Conservation (phyloP, 192 early-diverging fungal genomes). For the Backusella parvicylindrica region DNA sequence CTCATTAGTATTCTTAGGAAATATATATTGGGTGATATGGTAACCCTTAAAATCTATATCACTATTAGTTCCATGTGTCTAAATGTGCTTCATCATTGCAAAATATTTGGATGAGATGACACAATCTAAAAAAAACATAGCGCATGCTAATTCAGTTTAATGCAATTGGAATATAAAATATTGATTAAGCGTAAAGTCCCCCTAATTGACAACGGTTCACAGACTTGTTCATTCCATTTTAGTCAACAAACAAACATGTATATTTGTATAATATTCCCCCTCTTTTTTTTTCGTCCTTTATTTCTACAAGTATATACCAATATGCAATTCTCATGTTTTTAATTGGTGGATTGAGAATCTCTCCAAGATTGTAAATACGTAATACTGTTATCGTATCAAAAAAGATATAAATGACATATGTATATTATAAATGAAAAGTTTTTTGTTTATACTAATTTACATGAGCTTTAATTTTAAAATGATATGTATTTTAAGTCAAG, state of each 20-base stretch:
- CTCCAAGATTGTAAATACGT: background rate
- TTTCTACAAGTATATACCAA: background rate
- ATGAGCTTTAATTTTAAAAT: background rate
- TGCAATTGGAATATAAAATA: background rate
- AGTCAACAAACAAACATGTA: background rate
- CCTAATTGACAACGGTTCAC: background rate
- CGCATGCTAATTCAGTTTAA: background rate
- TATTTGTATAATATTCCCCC: background rate
- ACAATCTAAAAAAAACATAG: too few relatives aligned
- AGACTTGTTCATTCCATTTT: background rate
- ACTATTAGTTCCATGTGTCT: background rate
- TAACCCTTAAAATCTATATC: background rate
- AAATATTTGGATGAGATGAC: background rate
- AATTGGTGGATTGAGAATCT: background rate
- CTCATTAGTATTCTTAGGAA: too few relatives aligned
- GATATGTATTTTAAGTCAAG: background rate
- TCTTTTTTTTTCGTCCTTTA: background rate
- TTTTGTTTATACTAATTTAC: background rate
- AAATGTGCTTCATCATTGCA: background rate
- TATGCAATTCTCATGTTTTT: background rate
- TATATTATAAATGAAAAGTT: background rate
- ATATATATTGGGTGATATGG: background rate
- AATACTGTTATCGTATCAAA: background rate
- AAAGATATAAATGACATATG: background rate
- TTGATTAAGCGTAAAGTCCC: background rate